These are phyloP conservation scores for Fomitopsis schrenkii DNA, from an alignment of 1,284 basidiomycete species.

Conservation along the genomic window DNA sequence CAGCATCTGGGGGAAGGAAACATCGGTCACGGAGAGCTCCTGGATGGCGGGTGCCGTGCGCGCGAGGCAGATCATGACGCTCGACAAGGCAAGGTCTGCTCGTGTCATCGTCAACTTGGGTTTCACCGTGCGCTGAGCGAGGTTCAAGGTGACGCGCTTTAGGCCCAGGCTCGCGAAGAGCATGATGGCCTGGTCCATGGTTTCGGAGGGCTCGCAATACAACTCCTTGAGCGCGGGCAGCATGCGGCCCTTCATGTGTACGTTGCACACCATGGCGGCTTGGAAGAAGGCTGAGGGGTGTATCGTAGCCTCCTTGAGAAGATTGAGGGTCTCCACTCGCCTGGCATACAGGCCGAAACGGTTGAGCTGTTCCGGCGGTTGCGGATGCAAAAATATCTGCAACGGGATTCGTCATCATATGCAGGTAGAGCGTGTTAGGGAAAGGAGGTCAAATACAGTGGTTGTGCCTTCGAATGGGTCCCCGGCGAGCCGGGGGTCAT, in stretches of 20 bases:
- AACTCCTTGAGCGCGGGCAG: neutral
- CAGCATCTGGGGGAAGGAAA: neutral
- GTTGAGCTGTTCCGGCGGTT: neutral
- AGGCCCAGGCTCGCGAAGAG: neutral
- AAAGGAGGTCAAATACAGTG: neutral
- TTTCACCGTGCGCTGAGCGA: neutral
- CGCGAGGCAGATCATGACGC: neutral
- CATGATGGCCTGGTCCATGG: neutral
- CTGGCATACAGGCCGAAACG: neutral
- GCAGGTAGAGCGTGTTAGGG: neutral
- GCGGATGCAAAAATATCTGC: neutral
- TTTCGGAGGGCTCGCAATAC: neutral
- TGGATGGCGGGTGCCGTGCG: neutral
- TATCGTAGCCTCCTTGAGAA: neutral
- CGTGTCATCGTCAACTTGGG: neutral
- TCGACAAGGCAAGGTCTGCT: neutral
- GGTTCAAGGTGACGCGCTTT: neutral
- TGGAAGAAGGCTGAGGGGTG: neutral
- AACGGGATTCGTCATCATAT: neutral
- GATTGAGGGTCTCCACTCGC: neutral
- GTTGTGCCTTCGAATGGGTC: neutral
- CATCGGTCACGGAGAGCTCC: neutral
- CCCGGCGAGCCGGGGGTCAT: neutral
- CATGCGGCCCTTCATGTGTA: neutral
- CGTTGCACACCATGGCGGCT: neutral